A percentile compares a stretch with the other conserved stretches of the same genome.
phyloP scores from a whole-genome alignment of 2,329 filamentous ascomycete species.

The Colletotrichum lupini region DNA sequence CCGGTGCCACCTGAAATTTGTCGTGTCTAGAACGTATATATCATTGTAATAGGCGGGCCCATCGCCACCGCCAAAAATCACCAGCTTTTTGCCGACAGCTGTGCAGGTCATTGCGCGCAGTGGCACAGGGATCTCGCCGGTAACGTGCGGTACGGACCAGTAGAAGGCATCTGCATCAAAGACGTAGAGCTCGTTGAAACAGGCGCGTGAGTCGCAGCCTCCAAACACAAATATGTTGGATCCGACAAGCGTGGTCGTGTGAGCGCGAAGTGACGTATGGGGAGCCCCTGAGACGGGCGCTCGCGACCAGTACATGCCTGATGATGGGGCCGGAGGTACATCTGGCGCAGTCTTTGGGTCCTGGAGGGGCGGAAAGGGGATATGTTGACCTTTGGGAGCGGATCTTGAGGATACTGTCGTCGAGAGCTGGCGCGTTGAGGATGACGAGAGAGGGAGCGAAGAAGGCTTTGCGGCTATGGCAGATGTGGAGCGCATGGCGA shows the following conservation, averaged over 20 bases:
- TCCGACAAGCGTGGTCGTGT: slow-evolving; percentile 74
- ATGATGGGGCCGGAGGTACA: slow-evolving; percentile 71
- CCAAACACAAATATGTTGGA: slow-evolving; percentile 77
- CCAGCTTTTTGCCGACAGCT: slow-evolving; percentile 75
- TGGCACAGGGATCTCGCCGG: slow-evolving; percentile 72
- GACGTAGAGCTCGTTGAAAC: slow-evolving; percentile 77
- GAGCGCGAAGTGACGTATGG: slow-evolving; percentile 71
- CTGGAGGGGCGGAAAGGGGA: slow-evolving; percentile 66
- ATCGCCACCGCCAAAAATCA: slow-evolving; percentile 77
- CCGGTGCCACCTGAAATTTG: slow-evolving; percentile 74
- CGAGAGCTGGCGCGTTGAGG: slow-evolving; percentile 24
- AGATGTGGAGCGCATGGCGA: slow-evolving; percentile 64
- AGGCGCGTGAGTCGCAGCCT: slow-evolving; percentile 73
- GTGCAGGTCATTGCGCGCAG: slow-evolving; percentile 79
- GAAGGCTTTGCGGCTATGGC: slow-evolving; percentile 53
- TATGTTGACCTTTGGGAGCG: slow-evolving; percentile 53
- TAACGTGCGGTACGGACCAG: slow-evolving; percentile 74
- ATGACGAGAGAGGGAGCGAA: slow-evolving; percentile 32
- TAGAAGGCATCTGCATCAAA: slow-evolving; percentile 77
- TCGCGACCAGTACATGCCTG: slow-evolving; percentile 79
- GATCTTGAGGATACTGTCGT: slow-evolving; percentile 31
- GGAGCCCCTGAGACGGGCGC: slow-evolving; percentile 72
- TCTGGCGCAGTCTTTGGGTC: slow-evolving; percentile 67
- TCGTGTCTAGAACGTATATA: slow-evolving; percentile 77
- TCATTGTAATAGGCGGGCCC: slow-evolving; percentile 79